A percentile compares a stretch with the other conserved stretches of the same genome.
These are phyloP conservation scores for Oryza rufipogon DNA, from an alignment of 176 grass and related monocot genomes.

Conservation along the genomic window DNA sequence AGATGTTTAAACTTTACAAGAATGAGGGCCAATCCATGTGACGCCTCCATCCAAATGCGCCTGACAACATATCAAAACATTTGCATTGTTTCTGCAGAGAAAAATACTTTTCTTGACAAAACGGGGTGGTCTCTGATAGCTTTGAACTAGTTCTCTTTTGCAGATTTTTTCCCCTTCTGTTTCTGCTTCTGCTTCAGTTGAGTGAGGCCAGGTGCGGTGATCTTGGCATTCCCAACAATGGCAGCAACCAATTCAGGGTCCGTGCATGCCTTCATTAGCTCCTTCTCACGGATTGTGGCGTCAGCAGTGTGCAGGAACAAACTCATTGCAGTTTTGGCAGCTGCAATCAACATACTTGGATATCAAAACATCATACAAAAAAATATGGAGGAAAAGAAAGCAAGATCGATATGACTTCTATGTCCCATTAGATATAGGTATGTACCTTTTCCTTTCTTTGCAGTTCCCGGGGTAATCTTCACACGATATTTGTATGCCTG, in stretches of 20 bases:
- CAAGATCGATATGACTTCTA: background rate
- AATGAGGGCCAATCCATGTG: background rate
- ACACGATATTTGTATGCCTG: conserved; percentile 97
- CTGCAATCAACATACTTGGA: conserved; percentile 46
- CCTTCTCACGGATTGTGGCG: conserved; percentile 85
- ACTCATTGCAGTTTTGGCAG: conserved; percentile 89
- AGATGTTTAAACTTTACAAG: conserved; percentile 19
- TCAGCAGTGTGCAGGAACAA: conserved; percentile 78
- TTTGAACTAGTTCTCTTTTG: conserved; percentile 48
- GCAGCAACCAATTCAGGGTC: conserved; percentile 95
- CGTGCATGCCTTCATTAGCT: conserved; percentile 92
- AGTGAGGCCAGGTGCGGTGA: conserved; percentile 83
- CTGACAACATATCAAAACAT: conserved; percentile 19
- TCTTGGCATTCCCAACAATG: conserved; percentile 84
- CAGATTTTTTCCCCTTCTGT: conserved; percentile 67
- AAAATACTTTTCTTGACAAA: background rate
- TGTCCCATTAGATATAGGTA: background rate
- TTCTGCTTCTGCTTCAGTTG: conserved; percentile 90
- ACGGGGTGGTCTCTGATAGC: background rate
- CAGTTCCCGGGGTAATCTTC: conserved; percentile 90
- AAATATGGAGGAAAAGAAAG: background rate
- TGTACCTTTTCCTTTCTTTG: conserved; percentile 97
- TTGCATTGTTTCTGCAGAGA: background rate
- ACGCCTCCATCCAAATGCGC: background rate
- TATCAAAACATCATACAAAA: conserved; percentile 39